phyloP scores from a whole-genome alignment of 2,329 filamentous ascomycete species.

The Fusarium sterilihyphosum region DNA sequence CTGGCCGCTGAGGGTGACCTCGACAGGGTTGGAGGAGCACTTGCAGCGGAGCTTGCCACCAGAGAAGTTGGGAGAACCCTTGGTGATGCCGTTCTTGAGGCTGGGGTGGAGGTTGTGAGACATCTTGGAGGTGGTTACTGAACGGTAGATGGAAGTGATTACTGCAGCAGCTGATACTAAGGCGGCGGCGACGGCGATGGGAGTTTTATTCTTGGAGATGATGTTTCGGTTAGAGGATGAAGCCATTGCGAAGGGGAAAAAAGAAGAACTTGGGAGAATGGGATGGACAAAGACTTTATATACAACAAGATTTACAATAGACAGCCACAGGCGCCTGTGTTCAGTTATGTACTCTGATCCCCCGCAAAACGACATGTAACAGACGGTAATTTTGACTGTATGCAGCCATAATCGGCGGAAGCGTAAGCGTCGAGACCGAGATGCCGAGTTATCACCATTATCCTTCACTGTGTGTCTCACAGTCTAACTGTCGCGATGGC shows the following conservation, averaged over 20 bases:
- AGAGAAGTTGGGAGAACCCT: conserved; percentile 62
- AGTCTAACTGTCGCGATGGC: conserved; percentile 1
- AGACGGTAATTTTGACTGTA: conserved; percentile 28
- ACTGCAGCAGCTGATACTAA: conserved; percentile 38
- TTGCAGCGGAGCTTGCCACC: conserved; percentile 72
- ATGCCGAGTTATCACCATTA: conserved; percentile 43
- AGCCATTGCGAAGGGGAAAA: conserved; percentile 18
- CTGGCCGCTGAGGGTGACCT: conserved; percentile 66
- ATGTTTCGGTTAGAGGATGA: conserved; percentile 20
- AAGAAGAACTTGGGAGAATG: not conserved
- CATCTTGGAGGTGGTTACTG: conserved; percentile 27
- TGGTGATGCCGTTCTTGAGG: conserved; percentile 69
- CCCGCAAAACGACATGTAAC: conserved; percentile 5
- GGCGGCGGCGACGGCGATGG: conserved; percentile 35
- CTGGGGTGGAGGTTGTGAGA: conserved; percentile 63
- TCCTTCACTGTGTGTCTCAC: not conserved
- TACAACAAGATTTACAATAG: not conserved
- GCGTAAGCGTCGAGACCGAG: conserved; percentile 29
- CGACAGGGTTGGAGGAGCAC: conserved; percentile 65
- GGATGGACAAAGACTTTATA: conserved; percentile 10
- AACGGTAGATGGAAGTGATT: conserved; percentile 33
- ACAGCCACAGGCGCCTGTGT: not conserved
- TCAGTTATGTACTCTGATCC: conserved; percentile 21
- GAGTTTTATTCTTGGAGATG: conserved; percentile 30
- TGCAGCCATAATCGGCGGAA: conserved; percentile 16